Evolutionary conservation across 2,329 filamentous ascomycete species (phyloP).

Genomic region (Lecanosticta acicola): DNA sequence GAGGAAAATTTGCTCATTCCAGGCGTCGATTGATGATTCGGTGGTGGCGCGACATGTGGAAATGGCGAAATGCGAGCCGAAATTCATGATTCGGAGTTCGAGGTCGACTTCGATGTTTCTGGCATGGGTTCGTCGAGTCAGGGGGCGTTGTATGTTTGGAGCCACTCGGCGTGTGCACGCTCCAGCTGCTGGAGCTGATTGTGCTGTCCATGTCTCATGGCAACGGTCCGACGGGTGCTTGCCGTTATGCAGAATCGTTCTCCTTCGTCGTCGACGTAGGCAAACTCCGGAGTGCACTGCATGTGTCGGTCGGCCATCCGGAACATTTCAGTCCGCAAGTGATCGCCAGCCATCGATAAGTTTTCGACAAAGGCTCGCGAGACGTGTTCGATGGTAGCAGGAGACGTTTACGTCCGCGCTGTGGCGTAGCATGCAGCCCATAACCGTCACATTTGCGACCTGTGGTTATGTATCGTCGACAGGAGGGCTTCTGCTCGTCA

Average conservation of each 20-base stretch:
- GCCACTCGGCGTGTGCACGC: neutral
- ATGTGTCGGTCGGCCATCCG: neutral
- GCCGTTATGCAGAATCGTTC: neutral
- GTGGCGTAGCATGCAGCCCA: neutral
- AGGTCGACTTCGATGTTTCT: neutral
- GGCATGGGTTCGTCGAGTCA: neutral
- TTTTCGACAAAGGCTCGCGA: neutral
- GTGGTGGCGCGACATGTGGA: neutral
- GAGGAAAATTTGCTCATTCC: neutral
- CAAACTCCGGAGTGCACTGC: neutral
- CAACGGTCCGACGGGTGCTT: neutral
- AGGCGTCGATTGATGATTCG: neutral
- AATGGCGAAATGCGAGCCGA: neutral
- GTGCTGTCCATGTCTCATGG: neutral
- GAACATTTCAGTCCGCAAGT: neutral
- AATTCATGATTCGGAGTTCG: neutral
- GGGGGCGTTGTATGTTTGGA: neutral
- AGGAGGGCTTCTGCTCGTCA: neutral
- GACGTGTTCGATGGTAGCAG: neutral
- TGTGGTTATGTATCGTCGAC: neutral
- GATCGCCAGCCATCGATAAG: neutral
- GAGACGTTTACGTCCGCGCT: neutral
- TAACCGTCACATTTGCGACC: neutral
- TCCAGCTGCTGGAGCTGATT: neutral
- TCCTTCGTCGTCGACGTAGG: neutral